Evolutionary conservation across 2,329 filamentous ascomycete genomes (phyloP), one percentile per base, ranked within the genome.

Genomic region (Aspergillus ochraceoroseus): DNA sequence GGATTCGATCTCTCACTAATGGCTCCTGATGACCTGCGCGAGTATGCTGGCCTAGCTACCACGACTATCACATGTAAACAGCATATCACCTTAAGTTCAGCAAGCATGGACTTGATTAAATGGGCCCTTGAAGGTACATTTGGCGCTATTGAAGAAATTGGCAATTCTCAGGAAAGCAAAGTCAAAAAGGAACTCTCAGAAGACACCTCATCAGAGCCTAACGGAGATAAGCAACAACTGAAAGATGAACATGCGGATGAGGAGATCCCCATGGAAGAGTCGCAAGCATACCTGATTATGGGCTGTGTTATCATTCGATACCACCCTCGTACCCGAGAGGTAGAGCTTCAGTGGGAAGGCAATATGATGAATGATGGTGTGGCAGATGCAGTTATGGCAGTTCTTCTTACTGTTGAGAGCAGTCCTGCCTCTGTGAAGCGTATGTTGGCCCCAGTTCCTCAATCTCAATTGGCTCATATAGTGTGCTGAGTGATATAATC

Each of bases 361-460:
- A 98, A 96, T 62, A 85, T 95, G 70, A 82, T 95, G 58, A 98
- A 96, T 63, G 92, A 98, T 59, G 87, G 88, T 46, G 94, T 98
- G 57, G 92, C 92, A n/a, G 92, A 98, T 65, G 88, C 92, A 11
- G 85, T 96, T 39, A 87, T 96, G 74, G 88, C 88, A 1, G 87
- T 95, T 2, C 75, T 98, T 7, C 80, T 95, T 54, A 89, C 85
- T 0, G 86, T 95, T 14, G 92, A 98, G 67, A 94, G 84, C 64
- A 94, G 86, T 38, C 92, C 90, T 4, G 92, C 92, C 9, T 90
- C 92, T 8, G 90, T 98, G 35, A 94, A 92, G 67, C 85, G 87
- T 85, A 73, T 50, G 48, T 22, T 33, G 20, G 9, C 31, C 28
- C 26, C 22, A n/a, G 33, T 5, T 12, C 11, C 5, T 4, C 13